Evolutionary conservation across 2,329 filamentous ascomycete genomes (phyloP).

Genomic region (Fonsecaea multimorphosa): DNA sequence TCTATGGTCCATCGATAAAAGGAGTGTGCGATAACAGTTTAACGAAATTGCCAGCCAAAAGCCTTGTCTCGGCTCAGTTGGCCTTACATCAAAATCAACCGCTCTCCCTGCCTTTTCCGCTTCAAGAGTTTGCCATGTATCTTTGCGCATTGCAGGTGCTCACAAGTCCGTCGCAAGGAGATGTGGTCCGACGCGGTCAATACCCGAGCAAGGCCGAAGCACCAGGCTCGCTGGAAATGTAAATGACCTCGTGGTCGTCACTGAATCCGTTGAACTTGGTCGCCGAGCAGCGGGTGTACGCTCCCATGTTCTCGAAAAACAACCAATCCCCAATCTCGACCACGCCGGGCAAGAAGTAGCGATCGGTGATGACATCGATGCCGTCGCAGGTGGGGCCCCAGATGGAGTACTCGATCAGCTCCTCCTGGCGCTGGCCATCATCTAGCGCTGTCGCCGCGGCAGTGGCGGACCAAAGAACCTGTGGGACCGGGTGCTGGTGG

Average conservation of each 20-base stretch:
- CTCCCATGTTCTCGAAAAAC: slow-evolving; percentile 98
- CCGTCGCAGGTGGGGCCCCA: slow-evolving; percentile 99
- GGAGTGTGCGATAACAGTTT: slow-evolving; percentile 33
- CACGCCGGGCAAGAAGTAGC: slow-evolving; percentile 75
- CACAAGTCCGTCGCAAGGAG: background rate
- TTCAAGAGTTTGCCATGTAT: background rate
- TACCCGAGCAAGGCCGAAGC: slow-evolving; percentile 73
- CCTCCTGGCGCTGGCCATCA: slow-evolving; percentile 26
- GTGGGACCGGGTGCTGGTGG: slow-evolving; percentile 79
- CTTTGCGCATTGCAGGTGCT: no score
- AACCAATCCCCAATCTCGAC: slow-evolving; percentile 96
- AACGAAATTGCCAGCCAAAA: slow-evolving; percentile 4
- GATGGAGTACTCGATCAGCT: slow-evolving; percentile 81
- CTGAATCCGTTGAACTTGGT: slow-evolving; percentile 98
- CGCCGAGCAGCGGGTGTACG: slow-evolving; percentile 97
- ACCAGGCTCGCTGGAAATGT: slow-evolving; percentile 91
- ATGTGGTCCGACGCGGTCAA: slow-evolving; percentile 31
- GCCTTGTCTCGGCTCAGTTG: background rate
- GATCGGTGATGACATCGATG: slow-evolving; percentile 90
- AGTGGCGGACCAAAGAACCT: slow-evolving; percentile 67
- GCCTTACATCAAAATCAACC: background rate
- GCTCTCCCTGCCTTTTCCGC: background rate
- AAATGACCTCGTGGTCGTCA: slow-evolving; percentile 89
- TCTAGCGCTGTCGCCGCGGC: no score
- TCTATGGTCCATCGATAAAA: slow-evolving; percentile 6